A percentile compares a stretch with the other conserved stretches of the same genome.
Evolutionary conservation across 2,329 filamentous ascomycete species (phyloP).

Genomic region (Torrubiellomyces zombiae): DNA sequence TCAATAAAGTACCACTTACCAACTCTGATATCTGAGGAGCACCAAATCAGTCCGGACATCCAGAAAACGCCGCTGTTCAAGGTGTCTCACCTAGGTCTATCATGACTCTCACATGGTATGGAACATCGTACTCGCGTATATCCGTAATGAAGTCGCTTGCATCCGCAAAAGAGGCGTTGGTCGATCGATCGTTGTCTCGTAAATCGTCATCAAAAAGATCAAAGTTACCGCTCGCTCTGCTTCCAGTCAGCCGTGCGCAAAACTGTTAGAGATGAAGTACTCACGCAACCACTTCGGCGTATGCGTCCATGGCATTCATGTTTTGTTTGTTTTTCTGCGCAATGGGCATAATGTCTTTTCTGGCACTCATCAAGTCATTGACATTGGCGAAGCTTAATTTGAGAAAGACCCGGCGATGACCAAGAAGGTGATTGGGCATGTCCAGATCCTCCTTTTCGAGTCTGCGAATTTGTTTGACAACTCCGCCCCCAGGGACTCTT

Average conservation of each 20-base stretch:
- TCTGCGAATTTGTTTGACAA: slow-evolving; percentile 60
- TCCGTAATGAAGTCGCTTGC: slow-evolving; percentile 96
- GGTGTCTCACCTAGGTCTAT: slow-evolving; percentile 61
- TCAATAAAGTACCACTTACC: slow-evolving; percentile 97
- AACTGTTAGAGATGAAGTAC: slow-evolving; percentile 13
- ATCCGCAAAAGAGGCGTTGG: slow-evolving; percentile 60
- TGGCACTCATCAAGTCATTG: slow-evolving; percentile 65
- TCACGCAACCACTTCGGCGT: slow-evolving; percentile 85
- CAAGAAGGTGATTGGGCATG: slow-evolving; percentile 91
- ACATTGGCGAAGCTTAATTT: slow-evolving; percentile 82
- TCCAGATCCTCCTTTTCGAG: slow-evolving; percentile 85
- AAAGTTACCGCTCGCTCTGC: slow-evolving; percentile 61
- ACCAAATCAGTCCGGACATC: too few relatives aligned
- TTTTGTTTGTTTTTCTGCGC: slow-evolving; percentile 95
- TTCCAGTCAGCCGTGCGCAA: slow-evolving; percentile 6
- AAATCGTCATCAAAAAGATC: slow-evolving; percentile 90
- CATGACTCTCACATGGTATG: slow-evolving; percentile 96
- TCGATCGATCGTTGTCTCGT: slow-evolving; percentile 65
- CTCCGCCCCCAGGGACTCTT: slow-evolving; percentile 59
- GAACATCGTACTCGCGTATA: slow-evolving; percentile 97
- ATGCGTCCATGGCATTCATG: slow-evolving; percentile 93
- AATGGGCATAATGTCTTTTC: slow-evolving; percentile 71
- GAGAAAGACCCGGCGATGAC: slow-evolving; percentile 76
- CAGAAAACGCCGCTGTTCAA: too few relatives aligned
- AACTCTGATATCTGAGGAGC: slow-evolving; percentile 86